Evolutionary conservation across 2,329 filamentous ascomycete genomes (phyloP).

Genomic region (Fusarium cyanostomum): DNA sequence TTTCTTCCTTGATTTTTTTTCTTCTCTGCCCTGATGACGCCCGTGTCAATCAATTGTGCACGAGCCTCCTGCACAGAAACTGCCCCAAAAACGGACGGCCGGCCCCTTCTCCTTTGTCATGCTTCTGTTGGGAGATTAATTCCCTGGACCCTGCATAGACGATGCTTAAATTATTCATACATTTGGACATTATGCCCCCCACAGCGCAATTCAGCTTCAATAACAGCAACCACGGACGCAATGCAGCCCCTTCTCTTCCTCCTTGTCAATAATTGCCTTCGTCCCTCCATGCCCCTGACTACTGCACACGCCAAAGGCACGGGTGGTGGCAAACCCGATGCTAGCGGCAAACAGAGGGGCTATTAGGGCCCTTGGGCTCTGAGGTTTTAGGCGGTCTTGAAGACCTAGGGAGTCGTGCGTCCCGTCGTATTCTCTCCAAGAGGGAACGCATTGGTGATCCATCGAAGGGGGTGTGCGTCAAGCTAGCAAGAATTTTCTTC

Average conservation of each 20-base stretch:
- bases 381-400: slow-evolving; percentile 4
- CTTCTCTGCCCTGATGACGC: slow-evolving; percentile 6
- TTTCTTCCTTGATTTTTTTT: slow-evolving; percentile 2
- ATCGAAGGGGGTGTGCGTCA: slow-evolving; percentile 13
- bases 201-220: slow-evolving; percentile 33
- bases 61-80: slow-evolving; percentile 27
- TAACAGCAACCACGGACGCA: slow-evolving; percentile 10
- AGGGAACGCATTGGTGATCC: slow-evolving; percentile 9
- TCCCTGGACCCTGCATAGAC: slow-evolving; percentile 36
- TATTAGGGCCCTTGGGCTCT: slow-evolving; percentile 26
- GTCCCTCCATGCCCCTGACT: slow-evolving; percentile 40
- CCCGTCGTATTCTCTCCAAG: slow-evolving; percentile 11
- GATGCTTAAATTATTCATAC: slow-evolving; percentile 27
- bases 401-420: not conserved
- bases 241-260: slow-evolving; percentile 23
- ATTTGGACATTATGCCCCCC: slow-evolving; percentile 26
- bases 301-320: slow-evolving; percentile 25
- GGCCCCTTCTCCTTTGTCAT: slow-evolving; percentile 40
- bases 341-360: slow-evolving; percentile 37
- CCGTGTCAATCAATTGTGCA: slow-evolving; percentile 16
- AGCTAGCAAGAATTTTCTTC: slow-evolving; percentile 28
- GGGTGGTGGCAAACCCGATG: slow-evolving; percentile 40
- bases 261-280: not conserved
- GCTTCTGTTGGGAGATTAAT: slow-evolving; percentile 45
- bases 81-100: slow-evolving; percentile 16